Base-by-base conservation (phyloP, 352 stramenopile species). In the Thalassiosira delicatula region DNA sequence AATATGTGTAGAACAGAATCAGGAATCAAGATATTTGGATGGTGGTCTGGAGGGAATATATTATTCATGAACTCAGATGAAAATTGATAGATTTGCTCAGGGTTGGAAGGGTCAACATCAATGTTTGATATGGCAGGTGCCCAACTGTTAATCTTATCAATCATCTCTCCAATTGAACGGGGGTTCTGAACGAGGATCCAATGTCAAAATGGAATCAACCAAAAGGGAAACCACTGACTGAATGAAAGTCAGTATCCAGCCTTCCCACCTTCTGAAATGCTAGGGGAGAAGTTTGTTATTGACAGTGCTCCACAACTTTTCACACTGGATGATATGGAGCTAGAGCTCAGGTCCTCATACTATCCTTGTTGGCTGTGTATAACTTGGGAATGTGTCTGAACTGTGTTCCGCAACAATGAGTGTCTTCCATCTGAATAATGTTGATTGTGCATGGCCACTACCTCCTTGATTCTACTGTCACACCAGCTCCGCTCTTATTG, bases 281-380 rank as follows among this genome's bases (percentile, higher is more conserved):
- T 19, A 70, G 25, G 69, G 53, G 12, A 57, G 33, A 23, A 30
- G 42, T 53, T 53, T 53, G 44, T 5, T 53, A n/a, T 77, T 56
- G 5, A 77, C n/a, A 14, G 51, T 23, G 0, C 57, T 1, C 69
- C 69, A 77, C 3, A 77, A 60, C 29, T 77, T 32, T 66, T 60
- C 5, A 66, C 53, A 29, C 33, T 66, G 19, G 32, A 42, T 27
- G 70, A 19, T 21, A 77, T 68, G 3, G 33, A 51, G 14, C 23
- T 61, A 77, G 42, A n/a, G 54, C 30, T 56, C 69, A 77, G 17
- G 54, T 53, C 66, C 63, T 74, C 66, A 74, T 74, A 14, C 30
- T 29, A 27, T 1, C 46, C 17, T 35, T 57, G 51, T 40, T 75
- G 32, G 46, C 0, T 70, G 27, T 27, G 19, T 19, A 11, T 19